phyloP scores from a whole-genome alignment of 352 stramenopile species.

The Globisporangium polare region DNA sequence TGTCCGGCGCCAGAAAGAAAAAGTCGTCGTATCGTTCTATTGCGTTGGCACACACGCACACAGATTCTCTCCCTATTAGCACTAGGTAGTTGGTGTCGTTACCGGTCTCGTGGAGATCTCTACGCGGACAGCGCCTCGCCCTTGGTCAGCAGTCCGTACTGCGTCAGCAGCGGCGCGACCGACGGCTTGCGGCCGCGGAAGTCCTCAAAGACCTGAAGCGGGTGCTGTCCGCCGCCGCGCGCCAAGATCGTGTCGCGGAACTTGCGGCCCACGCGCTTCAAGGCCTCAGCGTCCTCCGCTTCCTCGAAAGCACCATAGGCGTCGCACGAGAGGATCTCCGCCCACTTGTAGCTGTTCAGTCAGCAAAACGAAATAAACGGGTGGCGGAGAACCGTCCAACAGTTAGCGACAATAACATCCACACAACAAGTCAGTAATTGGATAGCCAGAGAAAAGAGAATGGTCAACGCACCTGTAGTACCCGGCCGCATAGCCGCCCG shows the following conservation, averaged over 20 bases:
- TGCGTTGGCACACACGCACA: too few relatives aligned
- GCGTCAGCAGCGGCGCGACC: slow-evolving; percentile 91
- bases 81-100: too few relatives aligned
- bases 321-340: slow-evolving; percentile 97
- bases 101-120: background rate
- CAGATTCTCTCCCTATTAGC: too few relatives aligned
- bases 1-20: too few relatives aligned
- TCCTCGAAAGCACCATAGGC: slow-evolving; percentile 98
- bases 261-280: slow-evolving; percentile 78
- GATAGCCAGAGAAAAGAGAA: slow-evolving; percentile 1
- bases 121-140: background rate
- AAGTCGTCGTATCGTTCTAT: too few relatives aligned
- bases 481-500: slow-evolving; percentile 95
- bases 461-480: slow-evolving; percentile 90
- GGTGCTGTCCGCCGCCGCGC: slow-evolving; percentile 83
- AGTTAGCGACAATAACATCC: background rate
- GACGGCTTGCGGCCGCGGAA: slow-evolving; percentile 95
- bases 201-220: slow-evolving; percentile 91
- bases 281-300: slow-evolving; percentile 53
- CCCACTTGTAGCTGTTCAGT: slow-evolving; percentile 91
- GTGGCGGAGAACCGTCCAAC: background rate
- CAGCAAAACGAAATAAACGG: slow-evolving; percentile 1
- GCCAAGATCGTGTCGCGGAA: slow-evolving; percentile 95
- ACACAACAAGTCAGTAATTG: slow-evolving; percentile 7
- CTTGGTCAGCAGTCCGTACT: slow-evolving; percentile 85